Conservation (phyloP, 208 protist genomes). For the Trypanosoma scelopori region DNA sequence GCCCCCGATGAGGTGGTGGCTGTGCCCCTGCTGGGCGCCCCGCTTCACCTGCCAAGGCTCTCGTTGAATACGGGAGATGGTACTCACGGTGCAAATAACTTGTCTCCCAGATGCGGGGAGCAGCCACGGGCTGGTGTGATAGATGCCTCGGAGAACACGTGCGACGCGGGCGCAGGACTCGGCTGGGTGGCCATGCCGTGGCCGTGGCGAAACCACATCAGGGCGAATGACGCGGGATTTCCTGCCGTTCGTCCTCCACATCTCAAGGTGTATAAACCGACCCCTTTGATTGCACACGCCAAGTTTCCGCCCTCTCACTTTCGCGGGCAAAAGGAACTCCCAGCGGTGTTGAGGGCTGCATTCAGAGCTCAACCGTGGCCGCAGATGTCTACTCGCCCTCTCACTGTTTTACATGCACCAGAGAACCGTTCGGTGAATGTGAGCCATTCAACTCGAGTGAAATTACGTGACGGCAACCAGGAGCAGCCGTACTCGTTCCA, state of each 20-base stretch:
- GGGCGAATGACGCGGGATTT: too few relatives aligned
- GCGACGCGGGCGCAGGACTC: not conserved
- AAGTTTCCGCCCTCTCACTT: not conserved
- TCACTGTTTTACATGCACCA: not conserved
- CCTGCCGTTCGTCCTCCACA: not conserved
- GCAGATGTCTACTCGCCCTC: not conserved
- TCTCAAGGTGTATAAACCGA: not conserved
- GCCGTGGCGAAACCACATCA: not conserved
- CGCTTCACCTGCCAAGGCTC: not conserved
- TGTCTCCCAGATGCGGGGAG: too few relatives aligned
- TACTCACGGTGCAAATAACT: not conserved
- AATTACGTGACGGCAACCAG: not conserved
- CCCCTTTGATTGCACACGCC: not conserved
- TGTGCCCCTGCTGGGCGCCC: constrained; percentile 8
- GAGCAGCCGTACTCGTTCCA: not conserved
- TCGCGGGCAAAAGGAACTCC: not conserved
- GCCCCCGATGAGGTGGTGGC: constrained; percentile 12
- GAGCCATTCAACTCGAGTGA: not conserved
- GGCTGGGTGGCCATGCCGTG: not conserved
- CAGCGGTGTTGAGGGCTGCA: not conserved
- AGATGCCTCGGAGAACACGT: too few relatives aligned
- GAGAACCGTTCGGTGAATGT: not conserved
- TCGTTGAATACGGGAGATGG: not conserved
- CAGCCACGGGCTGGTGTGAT: too few relatives aligned
- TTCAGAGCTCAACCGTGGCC: not conserved